A percentile compares a stretch with the other conserved stretches of the same genome.
These are phyloP conservation scores for Coemansia sp. DNA, from an alignment of 192 early-diverging fungal genomes.

Conservation along the genomic window DNA sequence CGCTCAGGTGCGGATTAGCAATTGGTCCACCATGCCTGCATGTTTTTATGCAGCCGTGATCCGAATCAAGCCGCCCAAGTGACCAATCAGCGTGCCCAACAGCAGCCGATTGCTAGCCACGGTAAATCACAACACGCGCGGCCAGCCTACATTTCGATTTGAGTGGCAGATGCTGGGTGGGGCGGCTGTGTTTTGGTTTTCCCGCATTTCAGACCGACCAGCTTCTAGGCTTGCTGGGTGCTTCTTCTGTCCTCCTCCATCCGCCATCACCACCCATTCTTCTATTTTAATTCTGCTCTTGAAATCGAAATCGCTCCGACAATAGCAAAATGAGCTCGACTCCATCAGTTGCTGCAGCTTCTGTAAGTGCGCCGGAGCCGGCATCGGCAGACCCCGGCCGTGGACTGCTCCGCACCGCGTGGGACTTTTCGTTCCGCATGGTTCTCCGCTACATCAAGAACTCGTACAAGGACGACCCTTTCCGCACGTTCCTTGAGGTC, in stretches of 20 bases:
- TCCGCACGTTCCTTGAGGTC: conserved; percentile 79
- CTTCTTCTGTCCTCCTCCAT: no score
- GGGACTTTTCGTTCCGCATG: conserved; percentile 58
- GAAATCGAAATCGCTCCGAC: not conserved
- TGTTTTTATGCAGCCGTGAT: no score
- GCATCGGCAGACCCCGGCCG: conserved; percentile 2
- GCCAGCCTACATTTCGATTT: not conserved
- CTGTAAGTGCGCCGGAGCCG: not conserved
- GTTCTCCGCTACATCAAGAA: conserved; percentile 77
- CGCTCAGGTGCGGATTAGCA: no score
- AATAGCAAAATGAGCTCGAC: not conserved
- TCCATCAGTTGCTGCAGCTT: conserved; percentile 1
- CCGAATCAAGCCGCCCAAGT: no score
- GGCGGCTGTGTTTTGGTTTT: no score
- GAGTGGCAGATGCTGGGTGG: no score
- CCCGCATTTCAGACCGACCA: not conserved
- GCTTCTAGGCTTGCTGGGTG: not conserved
- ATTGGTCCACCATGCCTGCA: no score
- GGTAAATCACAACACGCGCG: not conserved
- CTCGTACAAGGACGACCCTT: conserved; percentile 93
- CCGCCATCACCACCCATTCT: no score
- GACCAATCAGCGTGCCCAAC: no score
- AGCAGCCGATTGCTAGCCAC: no score
- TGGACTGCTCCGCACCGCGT: conserved; percentile 33
- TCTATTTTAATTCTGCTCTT: not conserved